Evolutionary conservation across 2,329 filamentous ascomycete genomes (phyloP), one percentile per base, ranked within the genome.

Genomic region (Fusarium longipes): DNA sequence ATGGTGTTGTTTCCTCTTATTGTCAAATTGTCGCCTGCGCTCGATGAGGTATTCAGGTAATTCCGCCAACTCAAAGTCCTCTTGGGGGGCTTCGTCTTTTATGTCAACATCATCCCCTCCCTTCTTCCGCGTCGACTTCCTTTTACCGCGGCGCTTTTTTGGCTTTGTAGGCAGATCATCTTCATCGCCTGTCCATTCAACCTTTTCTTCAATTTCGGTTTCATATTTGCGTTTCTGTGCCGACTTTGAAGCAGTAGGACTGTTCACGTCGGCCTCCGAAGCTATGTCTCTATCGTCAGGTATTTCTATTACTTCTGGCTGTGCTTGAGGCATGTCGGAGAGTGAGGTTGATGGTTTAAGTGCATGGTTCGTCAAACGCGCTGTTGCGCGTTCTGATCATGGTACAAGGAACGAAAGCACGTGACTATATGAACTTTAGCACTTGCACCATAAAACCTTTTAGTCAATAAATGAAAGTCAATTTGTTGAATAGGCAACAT

Each of bases 11-110:
- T 87, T 82, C 44, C 80, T 81, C n/a, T 84, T 82, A 43, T 83
- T 80, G 54, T 96, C 90, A 72, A 97, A 94, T 22, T 83, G 79
- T n/a, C 77, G 81, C 24, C 91, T 86, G n/a, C 95, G 86, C 22
- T 85, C 79, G 95, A 20, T 90, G 87, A 0, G 94, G 93, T 4
- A 96, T 82, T 43, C 86, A 83, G 22, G 86, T 82, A 6, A 84
- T 12, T 39, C 66, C 49, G 50, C 38, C 25, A 67, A 82, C 9
- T 86, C 84, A 4, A 81, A 70, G 4, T 82, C 78, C 45, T 82
- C 80, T 4, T 82, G 80, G 0, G 74, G 79, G 45, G 75, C 80
- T 36, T 76, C 72, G 5, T 76, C 67, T 8, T 78, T 70, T 57
- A 76, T 74, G 14, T 76, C 66, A 0, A 63, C 43, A 27, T 68